Percentiles rank a stretch among this genome's conserved stretches.
Evolutionary conservation across 2,329 filamentous ascomycete species (phyloP).

Genomic region (Leptographium wingfieldii): DNA sequence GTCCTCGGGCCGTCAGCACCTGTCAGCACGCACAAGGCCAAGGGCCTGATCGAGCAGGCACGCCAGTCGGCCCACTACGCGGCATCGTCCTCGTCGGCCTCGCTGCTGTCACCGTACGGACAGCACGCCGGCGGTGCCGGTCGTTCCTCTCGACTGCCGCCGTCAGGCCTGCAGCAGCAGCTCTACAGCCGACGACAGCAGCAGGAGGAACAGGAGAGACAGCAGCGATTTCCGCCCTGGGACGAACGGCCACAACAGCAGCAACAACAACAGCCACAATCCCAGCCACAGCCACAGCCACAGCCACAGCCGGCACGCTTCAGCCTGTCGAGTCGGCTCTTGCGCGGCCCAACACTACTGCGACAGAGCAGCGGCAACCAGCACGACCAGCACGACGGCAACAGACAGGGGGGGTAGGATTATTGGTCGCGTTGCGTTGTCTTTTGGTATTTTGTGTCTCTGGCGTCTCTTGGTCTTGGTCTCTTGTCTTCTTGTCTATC

Average conservation of each 20-base stretch:
- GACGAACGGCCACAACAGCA: conserved; percentile 17
- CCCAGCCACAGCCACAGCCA: not conserved
- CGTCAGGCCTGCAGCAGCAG: not conserved
- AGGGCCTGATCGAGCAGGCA: conserved; percentile 11
- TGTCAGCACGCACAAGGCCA: not conserved
- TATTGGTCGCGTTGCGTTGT: no score
- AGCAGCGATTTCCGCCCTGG: conserved; percentile 10
- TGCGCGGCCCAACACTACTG: conserved; percentile 8
- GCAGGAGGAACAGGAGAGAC: conserved; percentile 13
- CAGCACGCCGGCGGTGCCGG: not conserved
- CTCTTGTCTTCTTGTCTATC: no score
- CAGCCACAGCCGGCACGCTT: conserved; percentile 30
- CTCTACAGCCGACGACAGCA: not conserved
- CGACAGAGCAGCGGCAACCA: not conserved
- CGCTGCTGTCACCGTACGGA: conserved; percentile 5
- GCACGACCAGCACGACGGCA: not conserved
- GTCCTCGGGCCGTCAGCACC: not conserved
- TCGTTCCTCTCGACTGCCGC: not conserved
- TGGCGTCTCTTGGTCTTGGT: no score
- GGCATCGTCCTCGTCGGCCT: conserved; percentile 8
- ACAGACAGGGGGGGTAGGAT: no score
- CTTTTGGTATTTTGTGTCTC: no score
- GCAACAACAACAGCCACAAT: conserved; percentile 4
- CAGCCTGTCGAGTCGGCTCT: conserved; percentile 35
- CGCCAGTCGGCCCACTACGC: conserved; percentile 12